phyloP scores from a whole-genome alignment of 1,139 yeast genomes.

The Yamadazyma spencermartinsiae region DNA sequence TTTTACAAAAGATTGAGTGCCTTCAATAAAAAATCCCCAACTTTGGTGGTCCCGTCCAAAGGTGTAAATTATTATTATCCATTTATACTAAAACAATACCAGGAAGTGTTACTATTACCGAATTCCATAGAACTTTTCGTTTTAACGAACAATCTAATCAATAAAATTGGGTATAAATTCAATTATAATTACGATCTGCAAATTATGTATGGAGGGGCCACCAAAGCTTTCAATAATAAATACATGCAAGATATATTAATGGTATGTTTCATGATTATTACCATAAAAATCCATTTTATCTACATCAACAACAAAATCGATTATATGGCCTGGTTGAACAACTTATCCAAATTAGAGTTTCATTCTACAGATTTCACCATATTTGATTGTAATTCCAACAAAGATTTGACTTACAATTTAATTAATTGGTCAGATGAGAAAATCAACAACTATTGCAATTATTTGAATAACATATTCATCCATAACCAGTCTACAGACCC shows the following conservation, averaged over 20 bases:
- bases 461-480: conserved; percentile 38
- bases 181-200: conserved; percentile 5
- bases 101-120: conserved; percentile 31
- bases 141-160: conserved; percentile 18
- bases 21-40: conserved; percentile 11
- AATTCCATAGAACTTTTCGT: conserved; percentile 31
- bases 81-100: conserved; percentile 27
- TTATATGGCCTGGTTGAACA: conserved; percentile 24
- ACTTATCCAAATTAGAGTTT: conserved; percentile 20
- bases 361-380: conserved; percentile 19
- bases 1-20: neutral
- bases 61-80: conserved; percentile 30
- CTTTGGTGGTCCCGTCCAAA: neutral
- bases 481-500: conserved; percentile 18
- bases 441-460: conserved; percentile 39
- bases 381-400: conserved; percentile 15
- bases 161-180: conserved; percentile 11
- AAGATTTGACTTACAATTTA: conserved; percentile 21
- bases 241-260: conserved; percentile 33
- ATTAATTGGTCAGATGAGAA: conserved; percentile 41
- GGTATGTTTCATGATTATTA: conserved; percentile 24
- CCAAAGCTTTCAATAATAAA: neutral
- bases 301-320: conserved; percentile 16
- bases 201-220: too few relatives aligned
- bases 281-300: conserved; percentile 31